Base-by-base conservation (phyloP, 148 eudicot species). In the Rhododendron ovatum region DNA sequence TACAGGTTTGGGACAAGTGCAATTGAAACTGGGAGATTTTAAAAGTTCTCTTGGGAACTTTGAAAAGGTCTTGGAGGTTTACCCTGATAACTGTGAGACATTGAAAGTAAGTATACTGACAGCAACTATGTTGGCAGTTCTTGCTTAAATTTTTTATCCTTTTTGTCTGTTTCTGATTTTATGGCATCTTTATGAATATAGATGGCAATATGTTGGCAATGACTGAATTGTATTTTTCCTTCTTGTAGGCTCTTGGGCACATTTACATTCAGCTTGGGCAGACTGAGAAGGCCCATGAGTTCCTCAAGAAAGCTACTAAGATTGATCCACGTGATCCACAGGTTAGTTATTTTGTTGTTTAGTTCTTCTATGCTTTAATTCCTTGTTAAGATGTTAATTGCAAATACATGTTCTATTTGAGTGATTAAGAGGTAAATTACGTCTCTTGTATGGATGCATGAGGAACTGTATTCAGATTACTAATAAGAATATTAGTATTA, bases 1-100 rank as follows among this genome's bases (percentile, higher is more conserved):
- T 76, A 82, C 89, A 98, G 99, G 99, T 47, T 84, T 97, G 86
- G 99, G 96, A 82, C 98, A 95, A 90, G 99, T 98, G 50, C 99
- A 95, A 87, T 82, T 98, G 86, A 94, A 98, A 88, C 63, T 94
- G 87, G 96, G 98, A 89, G 98, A 97, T 88, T 92, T 93, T 61
- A 89, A 91, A 88, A 95, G 96, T 91, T 92, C 99, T 80, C 93
- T 97, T 87, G 83, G 91, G 48, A 95, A 98, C 90, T 98, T 94
- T 88, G 99, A 98, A 84, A 97, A 95, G 90, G 98, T 98, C 83
- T 91, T 98, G 92, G 98, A 98, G 90, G 98, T 93, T 84, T 91
- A 93, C 88, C 98, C 99, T 80, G 99, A 98, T 86, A 94, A 92
- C 87, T 98, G 98, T 78, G 99, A 95, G 86, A 91, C 98, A 74